Evolutionary conservation across 2,329 filamentous ascomycete species (phyloP), one percentile per base, ranked within the genome.

Genomic region (Paecilomyces niveus): DNA sequence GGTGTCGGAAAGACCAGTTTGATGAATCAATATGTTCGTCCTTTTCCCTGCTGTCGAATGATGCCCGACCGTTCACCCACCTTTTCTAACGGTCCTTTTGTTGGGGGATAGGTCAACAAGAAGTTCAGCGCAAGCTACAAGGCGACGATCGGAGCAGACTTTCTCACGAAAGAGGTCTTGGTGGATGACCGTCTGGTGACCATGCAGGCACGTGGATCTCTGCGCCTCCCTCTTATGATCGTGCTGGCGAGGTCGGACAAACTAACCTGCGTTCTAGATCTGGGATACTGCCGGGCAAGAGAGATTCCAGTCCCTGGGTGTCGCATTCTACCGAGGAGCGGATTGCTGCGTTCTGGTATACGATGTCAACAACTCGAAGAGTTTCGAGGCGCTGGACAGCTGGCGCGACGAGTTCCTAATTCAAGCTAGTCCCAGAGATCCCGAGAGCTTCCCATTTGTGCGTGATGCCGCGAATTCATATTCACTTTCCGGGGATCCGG

Each of bases 101-200:
- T 45, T 53, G 26, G 26, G 57, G 54, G 53, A 66, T 67, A 97
- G 93, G 93, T 99, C 85, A 99, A 99, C 83, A 99, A 99, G 82
- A 97, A 99, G 77, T 99, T 99, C 82, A 97, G 92, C 75, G 93
- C 92, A 67, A 97, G 92, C 81, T 99, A 99, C 86, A 99, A 99
- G 81, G 94, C 94, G 60, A 99, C 94, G 53, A 99, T 99, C 74
- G 94, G 94, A 66, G 94, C 94, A 74, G 94, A 99, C 77, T 99
- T 99, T 78, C 83, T 99, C 61, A 99, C 94, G 58, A 95, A 96
- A 76, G 94, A 99, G 80, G 94, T 99, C 49, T 82, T 97, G 64
- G 93, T 99, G 57, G 94, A 97, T 77, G 94, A 97, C 78, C 86
- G 93, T 72, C 85, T 97, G 72, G 94, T 99, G 65, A 99, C 94